Evolutionary conservation across 2,329 filamentous ascomycete genomes (phyloP), one percentile per base, ranked within the genome.

Genomic region (Trichoderma asperellum): DNA sequence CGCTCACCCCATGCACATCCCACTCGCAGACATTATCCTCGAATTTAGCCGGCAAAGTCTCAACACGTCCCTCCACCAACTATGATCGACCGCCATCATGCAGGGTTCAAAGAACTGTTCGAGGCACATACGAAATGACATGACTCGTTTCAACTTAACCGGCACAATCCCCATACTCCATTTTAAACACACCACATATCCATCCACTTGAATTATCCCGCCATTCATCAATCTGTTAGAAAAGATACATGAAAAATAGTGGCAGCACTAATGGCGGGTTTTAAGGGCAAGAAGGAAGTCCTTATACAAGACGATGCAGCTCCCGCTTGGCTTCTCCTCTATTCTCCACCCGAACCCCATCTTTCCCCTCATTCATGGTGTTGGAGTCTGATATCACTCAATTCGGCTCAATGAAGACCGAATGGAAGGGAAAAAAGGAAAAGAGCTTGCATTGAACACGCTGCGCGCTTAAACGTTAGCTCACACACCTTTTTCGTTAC

Each of bases 361-460:
- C 63, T 58, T 67, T 40, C 64, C 64, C 64, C 64, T 67, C 64
- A 67, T 35, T 59, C 64, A 21, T 49, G 64, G 59, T 67, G 29
- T 35, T 55, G 55, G 29, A 67, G 29, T 58, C 53, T 67, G 64
- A 67, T 67, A 67, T 67, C 64, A 67, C n/a, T 56, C 64, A 67
- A 16, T 7, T 67, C 64, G 64, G 64, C 64, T 67, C 64, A 67
- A 67, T 67, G 37, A 29, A 37, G n/a, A 16, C 64, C 64, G 64
- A 67, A 43, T 4, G 18, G 18, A 1, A n/a, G 16, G 32, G 40
- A n/a, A 59, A 59, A 47, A 35, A 58, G 24, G 10, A 35, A 21
- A 18, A 34, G 47, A 64, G 49, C 61, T 49, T 59, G 64, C 55
- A 37, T 67, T 59, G 35, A 8, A 29, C n/a, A 58, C 29, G 55